A percentile compares a stretch with the other conserved stretches of the same genome.
These are phyloP conservation scores for Erigeron canadensis DNA, from an alignment of 129 eudicot species.

Conservation along the genomic window DNA sequence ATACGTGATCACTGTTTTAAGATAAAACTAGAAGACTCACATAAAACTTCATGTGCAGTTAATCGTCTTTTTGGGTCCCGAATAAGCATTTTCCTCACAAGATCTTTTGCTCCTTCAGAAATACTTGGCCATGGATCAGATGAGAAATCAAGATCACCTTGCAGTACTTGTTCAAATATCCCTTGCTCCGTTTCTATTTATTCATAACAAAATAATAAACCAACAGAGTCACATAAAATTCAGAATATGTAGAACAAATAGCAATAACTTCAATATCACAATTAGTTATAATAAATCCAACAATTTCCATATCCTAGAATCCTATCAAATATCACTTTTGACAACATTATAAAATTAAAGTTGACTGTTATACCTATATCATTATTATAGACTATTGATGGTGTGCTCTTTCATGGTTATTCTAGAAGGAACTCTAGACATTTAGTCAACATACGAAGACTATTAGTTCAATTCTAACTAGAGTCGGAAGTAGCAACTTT, in stretches of 20 bases:
- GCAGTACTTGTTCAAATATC: slow-evolving; percentile 80
- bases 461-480: no score
- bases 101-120: slow-evolving; percentile 85
- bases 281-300: background rate
- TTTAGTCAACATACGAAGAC: background rate
- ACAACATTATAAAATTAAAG: background rate
- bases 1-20: background rate
- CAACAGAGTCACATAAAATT: background rate
- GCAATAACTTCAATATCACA: slow-evolving; percentile 1
- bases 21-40: slow-evolving; percentile 41
- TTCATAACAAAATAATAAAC: slow-evolving; percentile 4
- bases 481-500: no score
- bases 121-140: slow-evolving; percentile 94
- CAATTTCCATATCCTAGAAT: background rate
- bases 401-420: background rate
- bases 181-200: slow-evolving; percentile 79
- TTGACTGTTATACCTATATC: background rate
- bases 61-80: slow-evolving; percentile 70
- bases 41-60: slow-evolving; percentile 79
- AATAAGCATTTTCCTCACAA: slow-evolving; percentile 79
- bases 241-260: slow-evolving; percentile 13
- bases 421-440: slow-evolving; percentile 18
- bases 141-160: slow-evolving; percentile 82
- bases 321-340: slow-evolving; percentile 5
- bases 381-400: background rate